A percentile compares a stretch with the other conserved stretches of the same genome.
phyloP scores from a whole-genome alignment of 768 basidiomycete genomes.

The Clitopilus hobsonii region DNA sequence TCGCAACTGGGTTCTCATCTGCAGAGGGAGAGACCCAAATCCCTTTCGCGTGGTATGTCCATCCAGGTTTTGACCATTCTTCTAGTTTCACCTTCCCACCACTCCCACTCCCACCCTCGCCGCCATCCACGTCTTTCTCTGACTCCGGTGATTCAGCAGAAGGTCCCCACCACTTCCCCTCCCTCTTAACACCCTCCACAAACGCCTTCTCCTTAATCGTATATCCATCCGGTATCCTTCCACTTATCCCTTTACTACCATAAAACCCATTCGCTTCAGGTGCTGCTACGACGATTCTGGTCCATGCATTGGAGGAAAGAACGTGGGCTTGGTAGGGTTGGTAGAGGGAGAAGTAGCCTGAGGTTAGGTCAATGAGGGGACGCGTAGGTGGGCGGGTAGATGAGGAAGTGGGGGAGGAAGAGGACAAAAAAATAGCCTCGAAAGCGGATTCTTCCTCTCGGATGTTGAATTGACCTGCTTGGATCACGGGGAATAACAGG shows the following conservation, averaged over 20 bases:
- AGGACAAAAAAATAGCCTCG: slow-evolving; percentile 53
- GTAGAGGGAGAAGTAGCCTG: slow-evolving; percentile 92
- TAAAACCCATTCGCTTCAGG: slow-evolving; percentile 99
- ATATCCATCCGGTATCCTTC: slow-evolving; percentile 93
- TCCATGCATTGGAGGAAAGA: slow-evolving; percentile 51
- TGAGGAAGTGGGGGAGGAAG: slow-evolving; percentile 40
- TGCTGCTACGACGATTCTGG: slow-evolving; percentile 77
- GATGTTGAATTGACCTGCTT: slow-evolving; percentile 83
- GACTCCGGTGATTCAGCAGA: too few species aligned
- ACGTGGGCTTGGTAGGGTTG: slow-evolving; percentile 72
- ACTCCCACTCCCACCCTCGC: not conserved
- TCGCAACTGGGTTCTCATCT: slow-evolving; percentile 73
- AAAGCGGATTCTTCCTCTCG: slow-evolving; percentile 78
- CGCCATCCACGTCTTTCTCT: slow-evolving; percentile 21
- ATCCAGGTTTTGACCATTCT: slow-evolving; percentile 86
- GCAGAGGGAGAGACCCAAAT: slow-evolving; percentile 81
- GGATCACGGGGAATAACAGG: slow-evolving; percentile 76
- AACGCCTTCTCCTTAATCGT: slow-evolving; percentile 85
- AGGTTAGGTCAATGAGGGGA: slow-evolving; percentile 70
- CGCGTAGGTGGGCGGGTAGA: not conserved
- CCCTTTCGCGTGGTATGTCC: slow-evolving; percentile 99
- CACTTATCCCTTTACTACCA: slow-evolving; percentile 83
- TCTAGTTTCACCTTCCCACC: slow-evolving; percentile 55
- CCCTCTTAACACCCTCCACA: slow-evolving; percentile 55
- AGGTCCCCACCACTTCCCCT: slow-evolving; percentile 37